phyloP scores from a whole-genome alignment of 176 grass and related monocot species.

The Poa annua region DNA sequence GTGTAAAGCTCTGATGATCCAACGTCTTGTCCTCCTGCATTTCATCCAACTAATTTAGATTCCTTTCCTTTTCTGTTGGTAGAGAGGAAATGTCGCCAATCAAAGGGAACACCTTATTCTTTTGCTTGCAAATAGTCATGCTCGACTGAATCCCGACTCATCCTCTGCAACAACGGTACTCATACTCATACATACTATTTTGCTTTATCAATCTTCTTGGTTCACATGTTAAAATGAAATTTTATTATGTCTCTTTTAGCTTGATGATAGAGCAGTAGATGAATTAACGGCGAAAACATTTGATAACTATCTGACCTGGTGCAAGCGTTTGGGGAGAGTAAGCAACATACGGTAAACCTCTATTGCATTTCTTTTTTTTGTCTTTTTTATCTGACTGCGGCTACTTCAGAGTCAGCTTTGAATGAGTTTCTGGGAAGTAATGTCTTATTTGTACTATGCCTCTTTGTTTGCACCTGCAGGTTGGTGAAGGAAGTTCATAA shows the following conservation, averaged over 20 bases:
- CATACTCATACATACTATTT: conserved; percentile 41
- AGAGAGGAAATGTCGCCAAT: conserved; percentile 94
- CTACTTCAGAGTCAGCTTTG: neutral
- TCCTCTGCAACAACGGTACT: conserved; percentile 62
- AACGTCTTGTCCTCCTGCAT: conserved; percentile 4
- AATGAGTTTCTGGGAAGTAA: neutral
- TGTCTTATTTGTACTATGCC: conserved; percentile 1
- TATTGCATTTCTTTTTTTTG: neutral
- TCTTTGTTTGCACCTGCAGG: conserved; percentile 45
- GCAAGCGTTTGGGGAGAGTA: conserved; percentile 74
- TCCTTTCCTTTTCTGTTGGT: conserved; percentile 17
- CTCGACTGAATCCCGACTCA: conserved; percentile 68
- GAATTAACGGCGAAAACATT: conserved; percentile 82
- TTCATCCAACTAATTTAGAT: conserved; percentile 27
- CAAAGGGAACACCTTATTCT: conserved; percentile 91
- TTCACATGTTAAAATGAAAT: conserved; percentile 6
- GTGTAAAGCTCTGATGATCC: neutral
- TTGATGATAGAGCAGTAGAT: conserved; percentile 86
- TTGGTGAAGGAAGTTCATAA: conserved; percentile 88
- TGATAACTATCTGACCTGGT: conserved; percentile 82
- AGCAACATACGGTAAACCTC: conserved; percentile 82
- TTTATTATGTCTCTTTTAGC: conserved; percentile 52
- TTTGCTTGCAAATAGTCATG: conserved; percentile 83
- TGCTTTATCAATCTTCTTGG: conserved; percentile 31
- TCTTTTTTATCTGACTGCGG: neutral